Conservation (phyloP, 2,329 filamentous ascomycete species). For the Arachnomyces sp. region DNA sequence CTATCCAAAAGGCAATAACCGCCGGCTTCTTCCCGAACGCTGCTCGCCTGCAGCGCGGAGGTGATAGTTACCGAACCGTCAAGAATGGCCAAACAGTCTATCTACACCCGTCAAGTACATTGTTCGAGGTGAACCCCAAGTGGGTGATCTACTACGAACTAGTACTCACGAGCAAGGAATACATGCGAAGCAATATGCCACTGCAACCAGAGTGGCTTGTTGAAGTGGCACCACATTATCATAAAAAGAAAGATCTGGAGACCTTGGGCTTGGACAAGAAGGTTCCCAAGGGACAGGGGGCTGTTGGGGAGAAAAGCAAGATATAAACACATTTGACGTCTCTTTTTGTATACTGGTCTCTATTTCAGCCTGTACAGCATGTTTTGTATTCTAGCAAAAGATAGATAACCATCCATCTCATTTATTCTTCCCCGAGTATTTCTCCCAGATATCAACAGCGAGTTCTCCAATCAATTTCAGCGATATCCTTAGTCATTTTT, state of each 20-base stretch:
- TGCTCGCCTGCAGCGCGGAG: conserved; percentile 71
- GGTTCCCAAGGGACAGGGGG: conserved; percentile 54
- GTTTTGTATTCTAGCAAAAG: background rate
- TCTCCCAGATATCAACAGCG: no score
- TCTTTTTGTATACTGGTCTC: background rate
- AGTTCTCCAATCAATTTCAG: no score
- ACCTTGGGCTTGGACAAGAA: conserved; percentile 69
- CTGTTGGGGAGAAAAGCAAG: conserved; percentile 33
- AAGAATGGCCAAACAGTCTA: conserved; percentile 85
- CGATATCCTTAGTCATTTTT: no score
- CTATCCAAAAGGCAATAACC: conserved; percentile 81
- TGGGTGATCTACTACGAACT: conserved; percentile 83
- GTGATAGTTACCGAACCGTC: conserved; percentile 82
- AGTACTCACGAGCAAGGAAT: conserved; percentile 91
- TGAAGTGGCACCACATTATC: conserved; percentile 88
- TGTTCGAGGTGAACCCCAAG: conserved; percentile 73
- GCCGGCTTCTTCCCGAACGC: conserved; percentile 94
- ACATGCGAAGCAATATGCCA: conserved; percentile 81
- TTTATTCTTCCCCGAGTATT: no score
- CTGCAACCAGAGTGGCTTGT: conserved; percentile 77
- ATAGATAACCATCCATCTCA: no score
- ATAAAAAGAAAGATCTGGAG: conserved; percentile 86
- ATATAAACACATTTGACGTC: conserved; percentile 14
- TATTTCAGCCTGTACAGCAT: background rate
- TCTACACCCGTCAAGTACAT: conserved; percentile 79